A percentile compares a stretch with the other conserved stretches of the same genome.
phyloP scores from a whole-genome alignment of 495 filamentous ascomycete species.

The Melanomma pulvis-pyrius region DNA sequence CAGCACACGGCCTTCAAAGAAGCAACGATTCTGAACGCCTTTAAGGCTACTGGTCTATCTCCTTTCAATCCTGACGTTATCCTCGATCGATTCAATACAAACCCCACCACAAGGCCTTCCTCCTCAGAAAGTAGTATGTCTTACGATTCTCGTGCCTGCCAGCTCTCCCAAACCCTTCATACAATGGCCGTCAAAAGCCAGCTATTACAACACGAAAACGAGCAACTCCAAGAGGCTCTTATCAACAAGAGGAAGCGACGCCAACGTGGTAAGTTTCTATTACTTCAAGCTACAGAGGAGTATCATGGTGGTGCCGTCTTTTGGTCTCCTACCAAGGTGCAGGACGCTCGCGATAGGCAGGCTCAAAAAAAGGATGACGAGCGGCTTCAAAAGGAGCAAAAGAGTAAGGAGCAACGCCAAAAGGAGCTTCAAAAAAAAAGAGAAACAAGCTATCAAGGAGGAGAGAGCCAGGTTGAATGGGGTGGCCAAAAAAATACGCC shows the following conservation, averaged over 20 bases:
- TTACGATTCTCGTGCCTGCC: not conserved
- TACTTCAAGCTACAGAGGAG: not conserved
- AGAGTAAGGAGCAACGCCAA: not conserved
- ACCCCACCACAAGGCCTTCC: no score
- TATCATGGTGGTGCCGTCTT: not conserved
- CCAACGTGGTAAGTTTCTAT: slow-evolving; percentile 1
- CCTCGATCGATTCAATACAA: no score
- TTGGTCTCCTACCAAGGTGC: not conserved
- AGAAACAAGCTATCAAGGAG: not conserved
- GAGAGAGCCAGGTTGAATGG: no score
- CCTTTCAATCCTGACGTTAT: no score
- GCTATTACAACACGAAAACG: slow-evolving; percentile 11
- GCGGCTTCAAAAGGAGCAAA: not conserved
- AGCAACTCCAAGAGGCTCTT: not conserved
- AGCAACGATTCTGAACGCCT: no score
- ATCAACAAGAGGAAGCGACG: slow-evolving; percentile 10
- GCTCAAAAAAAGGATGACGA: not conserved
- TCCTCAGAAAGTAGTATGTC: no score
- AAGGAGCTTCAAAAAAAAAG: not conserved
- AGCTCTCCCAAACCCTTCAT: slow-evolving; percentile 3
- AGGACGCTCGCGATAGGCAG: not conserved
- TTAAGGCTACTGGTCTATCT: no score
- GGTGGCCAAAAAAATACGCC: no score
- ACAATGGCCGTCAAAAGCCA: not conserved
- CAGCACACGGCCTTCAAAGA: no score